Evolutionary conservation across 768 basidiomycete genomes (phyloP).

Genomic region (Peribolospora baueri): DNA sequence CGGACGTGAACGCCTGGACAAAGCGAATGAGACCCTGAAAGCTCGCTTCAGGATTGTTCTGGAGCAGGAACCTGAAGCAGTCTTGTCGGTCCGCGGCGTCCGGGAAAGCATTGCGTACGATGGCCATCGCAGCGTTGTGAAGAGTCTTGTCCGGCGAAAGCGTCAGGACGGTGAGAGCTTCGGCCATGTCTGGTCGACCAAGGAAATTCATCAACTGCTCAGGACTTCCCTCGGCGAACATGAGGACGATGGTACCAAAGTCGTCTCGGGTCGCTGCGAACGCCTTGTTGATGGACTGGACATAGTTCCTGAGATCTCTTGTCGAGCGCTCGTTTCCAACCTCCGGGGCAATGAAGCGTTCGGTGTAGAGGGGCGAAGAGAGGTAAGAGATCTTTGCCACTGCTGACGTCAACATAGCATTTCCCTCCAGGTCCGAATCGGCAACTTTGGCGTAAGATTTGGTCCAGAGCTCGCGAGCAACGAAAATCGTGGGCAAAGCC

Average conservation of each 20-base stretch:
- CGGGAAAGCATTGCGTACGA: conserved; percentile 54
- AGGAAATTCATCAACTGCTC: conserved; percentile 33
- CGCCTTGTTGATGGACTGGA: conserved; percentile 28
- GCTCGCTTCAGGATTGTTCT: conserved; percentile 37
- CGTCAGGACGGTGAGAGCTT: conserved; percentile 40
- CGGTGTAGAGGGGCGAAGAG: conserved; percentile 10
- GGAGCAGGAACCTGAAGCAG: conserved; percentile 56
- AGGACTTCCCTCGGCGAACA: conserved; percentile 36
- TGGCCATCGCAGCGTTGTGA: conserved; percentile 45
- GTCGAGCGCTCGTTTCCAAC: not conserved
- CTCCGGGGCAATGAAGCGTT: conserved; percentile 10
- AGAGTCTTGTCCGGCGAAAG: conserved; percentile 58
- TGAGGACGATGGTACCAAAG: conserved; percentile 37
- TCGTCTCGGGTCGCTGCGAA: conserved; percentile 36
- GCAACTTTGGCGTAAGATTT: conserved; percentile 1
- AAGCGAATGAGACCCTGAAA: conserved; percentile 48
- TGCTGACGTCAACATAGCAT: not conserved
- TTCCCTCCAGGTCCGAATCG: conserved; percentile 2
- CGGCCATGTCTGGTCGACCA: conserved; percentile 30
- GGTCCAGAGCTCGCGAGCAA: not conserved
- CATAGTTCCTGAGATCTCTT: not conserved
- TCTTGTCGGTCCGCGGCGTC: conserved; percentile 74
- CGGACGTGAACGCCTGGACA: conserved; percentile 37
- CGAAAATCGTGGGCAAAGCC: not conserved
- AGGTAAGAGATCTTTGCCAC: conserved; percentile 1